Percentiles rank a stretch among this genome's conserved stretches.
Conservation (phyloP, 345 rosid species). For the Acer negundo region DNA sequence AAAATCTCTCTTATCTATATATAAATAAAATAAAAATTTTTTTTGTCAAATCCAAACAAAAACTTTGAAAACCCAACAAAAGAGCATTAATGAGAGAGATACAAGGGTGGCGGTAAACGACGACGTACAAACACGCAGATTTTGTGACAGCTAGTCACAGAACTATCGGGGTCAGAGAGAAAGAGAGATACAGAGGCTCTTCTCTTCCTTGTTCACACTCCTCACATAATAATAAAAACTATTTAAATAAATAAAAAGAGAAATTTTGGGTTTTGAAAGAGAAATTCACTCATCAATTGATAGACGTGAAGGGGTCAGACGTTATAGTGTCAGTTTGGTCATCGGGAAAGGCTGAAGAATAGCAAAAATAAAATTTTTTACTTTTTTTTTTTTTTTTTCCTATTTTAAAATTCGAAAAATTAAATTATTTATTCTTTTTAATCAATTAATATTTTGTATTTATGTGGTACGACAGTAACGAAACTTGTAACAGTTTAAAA, state of each 20-base stretch:
- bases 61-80: constrained; percentile 11
- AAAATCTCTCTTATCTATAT: not conserved
- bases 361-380: not conserved
- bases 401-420: not conserved
- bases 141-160: constrained; percentile 34
- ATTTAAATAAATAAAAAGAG: constrained; percentile 2
- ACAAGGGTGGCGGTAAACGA: constrained; percentile 32
- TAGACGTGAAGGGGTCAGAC: constrained; percentile 36
- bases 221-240: not conserved
- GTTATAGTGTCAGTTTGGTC: constrained; percentile 36
- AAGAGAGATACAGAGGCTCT: not conserved
- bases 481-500: not conserved
- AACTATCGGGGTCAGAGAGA: constrained; percentile 27
- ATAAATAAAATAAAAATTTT: not conserved
- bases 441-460: not conserved
- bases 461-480: not conserved
- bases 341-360: constrained; percentile 44
- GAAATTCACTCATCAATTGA: constrained; percentile 30
- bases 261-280: constrained; percentile 7
- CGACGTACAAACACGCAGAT: constrained; percentile 44
- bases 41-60: constrained; percentile 21
- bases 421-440: too few species aligned
- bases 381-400: not conserved
- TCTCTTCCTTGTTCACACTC: not conserved
- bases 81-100: constrained; percentile 23